Percentiles rank a stretch among this genome's conserved stretches.
These are phyloP conservation scores for Colletotrichum eremochloae DNA, from an alignment of 2,329 filamentous ascomycete species.

Conservation along the genomic window DNA sequence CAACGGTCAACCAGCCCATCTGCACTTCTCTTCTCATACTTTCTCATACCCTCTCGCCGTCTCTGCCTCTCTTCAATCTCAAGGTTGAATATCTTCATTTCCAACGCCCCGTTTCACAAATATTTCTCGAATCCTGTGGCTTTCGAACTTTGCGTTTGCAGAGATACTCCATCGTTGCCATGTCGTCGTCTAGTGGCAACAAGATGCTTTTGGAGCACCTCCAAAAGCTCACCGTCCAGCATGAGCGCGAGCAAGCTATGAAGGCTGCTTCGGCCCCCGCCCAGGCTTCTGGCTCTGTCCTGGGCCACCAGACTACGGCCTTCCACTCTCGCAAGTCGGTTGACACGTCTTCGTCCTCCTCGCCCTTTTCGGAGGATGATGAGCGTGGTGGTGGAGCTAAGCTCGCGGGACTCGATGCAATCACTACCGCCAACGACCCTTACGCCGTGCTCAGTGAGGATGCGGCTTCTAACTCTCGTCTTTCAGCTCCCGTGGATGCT, in stretches of 20 bases:
- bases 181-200: conserved; percentile 25
- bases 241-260: conserved; percentile 30
- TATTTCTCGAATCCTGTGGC: not conserved
- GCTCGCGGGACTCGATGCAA: not conserved
- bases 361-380: conserved; percentile 24
- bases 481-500: conserved; percentile 2
- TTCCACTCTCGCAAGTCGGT: conserved; percentile 13
- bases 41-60: not conserved
- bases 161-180: not conserved
- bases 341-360: conserved; percentile 18
- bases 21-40: conserved; percentile 7
- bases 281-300: not conserved
- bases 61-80: not conserved
- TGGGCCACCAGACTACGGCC: not conserved
- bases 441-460: not conserved
- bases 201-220: conserved; percentile 35
- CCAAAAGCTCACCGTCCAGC: conserved; percentile 26
- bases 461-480: not conserved
- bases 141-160: not conserved
- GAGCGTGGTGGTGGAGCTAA: conserved; percentile 29
- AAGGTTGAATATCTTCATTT: not conserved
- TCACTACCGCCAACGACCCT: not conserved
- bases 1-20: not conserved
- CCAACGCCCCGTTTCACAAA: conserved; percentile 8
- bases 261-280: conserved; percentile 15